Evolutionary conservation across 306 rosid genomes (phyloP).

Genomic region (Lupinus albus): DNA sequence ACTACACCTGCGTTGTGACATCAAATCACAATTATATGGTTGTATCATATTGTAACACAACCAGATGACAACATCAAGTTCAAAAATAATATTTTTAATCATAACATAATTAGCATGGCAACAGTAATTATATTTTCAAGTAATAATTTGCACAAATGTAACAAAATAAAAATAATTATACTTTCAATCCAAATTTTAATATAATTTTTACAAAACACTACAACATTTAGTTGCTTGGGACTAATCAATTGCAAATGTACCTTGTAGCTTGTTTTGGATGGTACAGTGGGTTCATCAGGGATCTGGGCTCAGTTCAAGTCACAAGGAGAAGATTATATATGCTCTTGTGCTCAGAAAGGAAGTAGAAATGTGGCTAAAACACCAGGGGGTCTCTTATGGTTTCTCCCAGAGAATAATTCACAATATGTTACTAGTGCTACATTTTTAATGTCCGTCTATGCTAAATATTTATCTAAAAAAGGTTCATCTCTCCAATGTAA

Average conservation of each 20-base stretch:
- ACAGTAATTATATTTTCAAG: too few species aligned
- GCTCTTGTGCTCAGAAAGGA: slow-evolving; percentile 56
- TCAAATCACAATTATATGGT: too few species aligned
- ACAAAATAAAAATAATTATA: too few species aligned
- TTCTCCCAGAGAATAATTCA: slow-evolving; percentile 52
- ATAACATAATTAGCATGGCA: too few species aligned
- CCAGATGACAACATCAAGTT: too few species aligned
- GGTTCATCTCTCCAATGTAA: slow-evolving; percentile 36
- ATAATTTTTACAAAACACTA: not conserved
- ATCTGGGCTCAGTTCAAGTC: slow-evolving; percentile 50
- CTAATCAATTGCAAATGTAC: not conserved
- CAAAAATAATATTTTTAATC: too few species aligned
- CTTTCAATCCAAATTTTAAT: not conserved
- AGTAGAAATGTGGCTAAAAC: slow-evolving; percentile 45
- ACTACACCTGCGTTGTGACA: too few species aligned
- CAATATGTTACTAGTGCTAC: slow-evolving; percentile 62
- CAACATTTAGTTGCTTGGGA: not conserved
- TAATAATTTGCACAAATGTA: too few species aligned
- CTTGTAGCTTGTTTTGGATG: slow-evolving; percentile 58
- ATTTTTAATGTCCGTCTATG: slow-evolving; percentile 48
- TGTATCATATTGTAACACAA: too few species aligned
- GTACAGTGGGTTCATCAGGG: slow-evolving; percentile 37
- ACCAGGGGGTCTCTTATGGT: slow-evolving; percentile 58
- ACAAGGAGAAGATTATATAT: slow-evolving; percentile 59
- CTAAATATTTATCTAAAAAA: slow-evolving; percentile 45